Evolutionary conservation across 352 stramenopile species (phyloP), one percentile per base, ranked within the genome.

Genomic region (Phytophthora rubi): DNA sequence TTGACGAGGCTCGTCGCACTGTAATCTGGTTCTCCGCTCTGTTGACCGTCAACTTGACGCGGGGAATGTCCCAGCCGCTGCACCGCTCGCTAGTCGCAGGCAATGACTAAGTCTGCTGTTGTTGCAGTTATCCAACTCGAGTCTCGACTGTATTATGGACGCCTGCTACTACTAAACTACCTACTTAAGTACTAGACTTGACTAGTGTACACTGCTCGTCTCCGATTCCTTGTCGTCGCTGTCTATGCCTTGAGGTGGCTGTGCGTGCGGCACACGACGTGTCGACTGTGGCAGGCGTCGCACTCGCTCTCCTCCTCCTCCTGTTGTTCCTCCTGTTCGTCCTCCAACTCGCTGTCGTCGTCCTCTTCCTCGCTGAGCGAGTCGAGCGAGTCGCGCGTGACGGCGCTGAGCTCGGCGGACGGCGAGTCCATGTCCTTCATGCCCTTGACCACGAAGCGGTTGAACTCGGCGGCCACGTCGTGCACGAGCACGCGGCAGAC

Each of bases 341-440:
- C 73, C 26, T 73, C 71, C 0, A 37, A 60, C 23, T 70, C 65
- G 28, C 57, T 59, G n/a, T 51, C 39, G 15, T 45, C n/a, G 42
- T 42, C 35, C 15, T 42, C 35, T 12, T 57, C 59, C 8, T 30
- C 62, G 30, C 73, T 67, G 15, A 78, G 59, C 8, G 71, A 77
- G 42, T 77, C 62, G 5, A 77, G 58, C 18, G 73, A 75, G 45
- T 75, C 63, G 42, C 66, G 63, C 10, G 63, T 75, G 48, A 70
- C 61, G 32, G 51, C 55, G 49, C 74, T 79, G 55, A 77, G 56
- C 51, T 81, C 74, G 23, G 68, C 73, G 16, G 72, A 73, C 42
- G 60, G 65, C 15, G 65, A 81, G 44, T 74, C 68, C 53, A 73
- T 15, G 42, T 82, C 60, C 54, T 81, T 77, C 67, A 81, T 79